Evolutionary conservation across 2,329 filamentous ascomycete genomes (phyloP).

Genomic region (Lasiodiplodia sp.): DNA sequence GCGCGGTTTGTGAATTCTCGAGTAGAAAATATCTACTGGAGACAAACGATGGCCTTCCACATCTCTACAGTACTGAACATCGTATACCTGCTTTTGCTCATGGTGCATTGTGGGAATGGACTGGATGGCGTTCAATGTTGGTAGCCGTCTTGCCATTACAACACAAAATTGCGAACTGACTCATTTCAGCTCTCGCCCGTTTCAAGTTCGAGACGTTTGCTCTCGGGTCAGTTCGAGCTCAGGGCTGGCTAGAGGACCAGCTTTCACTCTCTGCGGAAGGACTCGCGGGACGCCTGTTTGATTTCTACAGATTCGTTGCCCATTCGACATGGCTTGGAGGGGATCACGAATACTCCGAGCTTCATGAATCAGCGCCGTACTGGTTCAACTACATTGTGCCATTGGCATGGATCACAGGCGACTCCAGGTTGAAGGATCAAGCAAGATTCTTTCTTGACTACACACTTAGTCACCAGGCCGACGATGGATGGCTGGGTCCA

Average conservation of each 20-base stretch:
- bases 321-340: conserved; percentile 62
- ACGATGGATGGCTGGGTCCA: conserved; percentile 67
- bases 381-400: conserved; percentile 67
- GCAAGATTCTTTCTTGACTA: conserved; percentile 55
- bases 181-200: conserved; percentile 37
- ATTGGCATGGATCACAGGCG: conserved; percentile 59
- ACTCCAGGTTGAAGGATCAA: conserved; percentile 58
- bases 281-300: conserved; percentile 60
- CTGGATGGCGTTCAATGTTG: too few species aligned
- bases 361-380: conserved; percentile 65
- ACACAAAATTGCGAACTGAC: too few species aligned
- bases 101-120: too few species aligned
- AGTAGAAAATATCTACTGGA: too few species aligned
- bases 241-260: conserved; percentile 62
- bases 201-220: conserved; percentile 51
- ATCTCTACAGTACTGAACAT: too few species aligned
- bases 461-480: conserved; percentile 56
- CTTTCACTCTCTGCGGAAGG: conserved; percentile 59
- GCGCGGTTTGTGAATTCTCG: too few species aligned
- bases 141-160: too few species aligned
- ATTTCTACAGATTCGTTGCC: conserved; percentile 63
- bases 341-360: conserved; percentile 56
- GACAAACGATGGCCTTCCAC: too few species aligned
- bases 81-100: too few species aligned
- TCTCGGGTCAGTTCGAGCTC: conserved; percentile 41